Conservation (phyloP, 1,139 yeast genomes). For the Pichia inconspicua region DNA sequence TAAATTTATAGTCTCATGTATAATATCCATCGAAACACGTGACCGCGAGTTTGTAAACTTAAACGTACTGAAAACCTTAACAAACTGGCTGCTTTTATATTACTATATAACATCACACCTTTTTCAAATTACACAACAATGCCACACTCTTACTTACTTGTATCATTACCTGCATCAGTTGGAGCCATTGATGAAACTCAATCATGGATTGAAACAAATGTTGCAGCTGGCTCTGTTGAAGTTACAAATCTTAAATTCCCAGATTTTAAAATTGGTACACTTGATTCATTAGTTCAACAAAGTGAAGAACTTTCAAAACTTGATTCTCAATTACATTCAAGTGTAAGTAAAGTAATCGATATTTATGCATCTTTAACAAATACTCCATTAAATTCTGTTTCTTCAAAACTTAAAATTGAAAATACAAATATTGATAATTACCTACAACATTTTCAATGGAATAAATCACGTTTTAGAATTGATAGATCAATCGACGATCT, state of each 20-base stretch:
- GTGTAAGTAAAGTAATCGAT: constrained; percentile 71
- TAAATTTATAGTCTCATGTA: neutral
- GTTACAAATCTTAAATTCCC: constrained; percentile 56
- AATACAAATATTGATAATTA: constrained; percentile 49
- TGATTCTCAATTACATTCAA: constrained; percentile 63
- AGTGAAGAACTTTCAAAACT: constrained; percentile 81
- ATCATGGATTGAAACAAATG: constrained; percentile 37
- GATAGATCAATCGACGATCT: constrained; percentile 78
- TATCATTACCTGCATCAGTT: constrained; percentile 47
- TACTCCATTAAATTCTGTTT: neutral
- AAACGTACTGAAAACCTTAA: neutral
- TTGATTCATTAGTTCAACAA: constrained; percentile 84
- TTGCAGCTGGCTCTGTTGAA: constrained; percentile 37
- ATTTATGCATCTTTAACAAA: constrained; percentile 32
- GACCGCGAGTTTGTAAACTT: neutral
- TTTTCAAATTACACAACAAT: neutral
- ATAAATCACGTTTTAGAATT: constrained; percentile 71
- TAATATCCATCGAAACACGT: neutral
- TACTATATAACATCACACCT: neutral
- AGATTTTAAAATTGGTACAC: constrained; percentile 88
- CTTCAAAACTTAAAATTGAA: constrained; percentile 26
- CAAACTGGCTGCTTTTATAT: neutral
- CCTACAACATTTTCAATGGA: constrained; percentile 78
- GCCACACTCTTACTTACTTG: constrained; percentile 32
- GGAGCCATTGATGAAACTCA: constrained; percentile 27